Conservation (phyloP, 495 filamentous ascomycete species). For the Tuber indicum region DNA sequence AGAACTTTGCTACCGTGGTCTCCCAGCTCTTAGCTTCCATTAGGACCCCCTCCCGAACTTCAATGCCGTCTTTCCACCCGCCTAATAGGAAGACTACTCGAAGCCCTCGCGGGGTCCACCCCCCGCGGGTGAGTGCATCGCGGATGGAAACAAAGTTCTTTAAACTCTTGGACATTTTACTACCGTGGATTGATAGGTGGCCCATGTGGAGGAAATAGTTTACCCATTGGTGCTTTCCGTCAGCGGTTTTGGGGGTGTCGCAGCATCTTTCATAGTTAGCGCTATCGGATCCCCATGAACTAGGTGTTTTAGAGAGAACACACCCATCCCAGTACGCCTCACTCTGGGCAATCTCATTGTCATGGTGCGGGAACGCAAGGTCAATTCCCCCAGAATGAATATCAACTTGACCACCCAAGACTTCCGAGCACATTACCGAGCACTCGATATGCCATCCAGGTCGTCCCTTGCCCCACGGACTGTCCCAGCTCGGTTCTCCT, state of each 20-base stretch:
- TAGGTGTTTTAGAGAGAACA: background rate
- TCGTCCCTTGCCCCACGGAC: conserved; percentile 76
- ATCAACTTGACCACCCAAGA: conserved; percentile 75
- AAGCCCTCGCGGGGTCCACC: conserved; percentile 73
- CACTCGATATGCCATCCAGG: conserved; percentile 99
- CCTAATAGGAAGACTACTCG: conserved; percentile 83
- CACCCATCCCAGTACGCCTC: conserved; percentile 66
- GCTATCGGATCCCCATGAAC: background rate
- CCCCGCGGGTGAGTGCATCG: conserved; percentile 65
- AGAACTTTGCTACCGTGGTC: conserved; percentile 80
- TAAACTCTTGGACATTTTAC: conserved; percentile 90
- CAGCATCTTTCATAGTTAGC: conserved; percentile 37
- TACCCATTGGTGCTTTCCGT: conserved; percentile 64
- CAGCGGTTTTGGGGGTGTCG: conserved; percentile 39
- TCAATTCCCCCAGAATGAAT: conserved; percentile 93
- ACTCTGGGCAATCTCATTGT: conserved; percentile 90
- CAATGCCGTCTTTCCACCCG: conserved; percentile 82
- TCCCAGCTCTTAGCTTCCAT: conserved; percentile 72
- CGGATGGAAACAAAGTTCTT: conserved; percentile 98
- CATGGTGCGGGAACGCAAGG: conserved; percentile 90
- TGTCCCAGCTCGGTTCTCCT: conserved; percentile 85
- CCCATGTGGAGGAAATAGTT: conserved; percentile 98
- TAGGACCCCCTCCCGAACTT: conserved; percentile 77
- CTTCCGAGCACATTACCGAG: conserved; percentile 88
- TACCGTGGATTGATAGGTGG: conserved; percentile 79